Conservation (phyloP, 73 alveolate genomes). For the Stentor roeselii region DNA sequence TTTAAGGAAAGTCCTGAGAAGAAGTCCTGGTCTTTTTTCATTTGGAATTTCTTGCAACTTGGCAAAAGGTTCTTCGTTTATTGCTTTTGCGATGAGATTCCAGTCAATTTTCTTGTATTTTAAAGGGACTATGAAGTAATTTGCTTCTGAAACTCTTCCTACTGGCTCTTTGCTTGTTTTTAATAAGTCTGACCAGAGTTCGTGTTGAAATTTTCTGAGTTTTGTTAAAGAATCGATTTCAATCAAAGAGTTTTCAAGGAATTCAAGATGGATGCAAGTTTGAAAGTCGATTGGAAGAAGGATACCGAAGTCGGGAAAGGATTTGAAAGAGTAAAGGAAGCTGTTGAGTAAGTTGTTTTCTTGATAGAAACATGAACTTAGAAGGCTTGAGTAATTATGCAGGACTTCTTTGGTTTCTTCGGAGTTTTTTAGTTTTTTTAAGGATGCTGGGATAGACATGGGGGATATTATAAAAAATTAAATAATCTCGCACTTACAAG, state of each 20-base stretch:
- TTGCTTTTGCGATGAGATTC: neutral
- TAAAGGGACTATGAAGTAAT: conserved; percentile 3
- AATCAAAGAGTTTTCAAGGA: neutral
- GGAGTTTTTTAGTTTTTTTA: too few relatives aligned
- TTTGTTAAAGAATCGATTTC: neutral
- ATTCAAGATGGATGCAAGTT: neutral
- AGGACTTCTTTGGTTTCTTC: too few relatives aligned
- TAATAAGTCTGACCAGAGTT: neutral
- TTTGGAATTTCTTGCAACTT: neutral
- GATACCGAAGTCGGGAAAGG: neutral
- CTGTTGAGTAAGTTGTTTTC: neutral
- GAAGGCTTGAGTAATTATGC: neutral
- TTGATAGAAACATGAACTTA: neutral
- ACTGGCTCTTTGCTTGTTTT: neutral
- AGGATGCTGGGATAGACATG: too few relatives aligned
- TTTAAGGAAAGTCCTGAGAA: neutral
- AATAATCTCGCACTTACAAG: neutral
- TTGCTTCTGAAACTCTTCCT: neutral
- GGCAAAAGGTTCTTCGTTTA: neutral
- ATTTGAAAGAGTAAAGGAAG: neutral
- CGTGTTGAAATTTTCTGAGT: conserved; percentile 6
- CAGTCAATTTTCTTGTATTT: neutral
- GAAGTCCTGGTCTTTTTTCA: neutral
- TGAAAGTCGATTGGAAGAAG: neutral
- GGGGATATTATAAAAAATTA: too few relatives aligned